phyloP scores from a whole-genome alignment of 768 basidiomycete genomes.

The Lentinus brumalis region DNA sequence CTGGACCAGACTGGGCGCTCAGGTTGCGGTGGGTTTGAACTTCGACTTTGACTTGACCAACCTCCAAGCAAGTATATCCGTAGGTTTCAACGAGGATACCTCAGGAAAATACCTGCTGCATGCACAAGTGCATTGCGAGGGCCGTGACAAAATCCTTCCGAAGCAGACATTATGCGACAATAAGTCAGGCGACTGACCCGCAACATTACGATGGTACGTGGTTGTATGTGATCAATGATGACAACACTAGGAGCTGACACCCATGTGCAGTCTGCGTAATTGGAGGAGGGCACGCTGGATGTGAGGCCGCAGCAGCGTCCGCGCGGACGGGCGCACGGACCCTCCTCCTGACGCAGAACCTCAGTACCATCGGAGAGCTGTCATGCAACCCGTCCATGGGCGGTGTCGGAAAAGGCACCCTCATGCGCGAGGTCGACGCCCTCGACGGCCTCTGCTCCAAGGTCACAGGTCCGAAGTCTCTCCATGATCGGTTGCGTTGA shows the following conservation, averaged over 20 bases:
- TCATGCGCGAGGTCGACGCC: conserved; percentile 91
- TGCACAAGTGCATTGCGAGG: conserved; percentile 8
- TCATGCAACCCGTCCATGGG: conserved; percentile 94
- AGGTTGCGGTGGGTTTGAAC: too few relatives aligned
- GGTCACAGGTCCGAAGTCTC: conserved; percentile 59
- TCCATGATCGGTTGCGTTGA: neutral
- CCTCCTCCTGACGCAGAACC: conserved; percentile 76
- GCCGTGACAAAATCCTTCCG: too few relatives aligned
- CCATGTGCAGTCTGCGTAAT: conserved; percentile 69
- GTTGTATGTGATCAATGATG: neutral
- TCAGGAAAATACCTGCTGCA: neutral
- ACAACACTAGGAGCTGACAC: neutral
- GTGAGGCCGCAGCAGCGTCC: conserved; percentile 86
- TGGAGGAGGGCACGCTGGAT: conserved; percentile 92
- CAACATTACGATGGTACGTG: conserved; percentile 25
- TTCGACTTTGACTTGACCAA: too few relatives aligned
- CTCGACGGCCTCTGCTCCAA: conserved; percentile 84
- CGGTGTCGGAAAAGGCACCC: conserved; percentile 88
- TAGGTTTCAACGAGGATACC: too few relatives aligned
- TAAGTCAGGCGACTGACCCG: conserved; percentile 6
- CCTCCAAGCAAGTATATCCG: too few relatives aligned
- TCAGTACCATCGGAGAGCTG: conserved; percentile 80
- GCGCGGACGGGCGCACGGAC: conserved; percentile 84
- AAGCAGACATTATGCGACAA: conserved; percentile 10
- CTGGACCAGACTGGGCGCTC: too few relatives aligned